Evolutionary conservation across 78 protist genomes (phyloP), one percentile per base, ranked within the genome.

Genomic region (Anaeramoeba flamelloides): DNA sequence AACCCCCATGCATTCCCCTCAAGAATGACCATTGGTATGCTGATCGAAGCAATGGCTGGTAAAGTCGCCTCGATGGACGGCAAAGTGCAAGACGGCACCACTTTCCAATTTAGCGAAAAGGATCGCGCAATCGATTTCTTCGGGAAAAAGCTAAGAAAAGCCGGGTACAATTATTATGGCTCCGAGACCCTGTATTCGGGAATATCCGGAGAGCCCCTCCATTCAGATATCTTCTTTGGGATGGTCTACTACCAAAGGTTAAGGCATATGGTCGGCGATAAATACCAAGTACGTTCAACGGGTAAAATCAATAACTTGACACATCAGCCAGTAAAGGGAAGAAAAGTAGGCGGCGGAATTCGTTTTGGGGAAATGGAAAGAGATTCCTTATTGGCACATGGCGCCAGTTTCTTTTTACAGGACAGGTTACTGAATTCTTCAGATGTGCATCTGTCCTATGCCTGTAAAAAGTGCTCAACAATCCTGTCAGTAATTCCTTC

Each of bases 311-410:
- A 94, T 85, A 2, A 31, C 1, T 36, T 87, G 37, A 96, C 99
- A 2, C 87, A 82, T 31, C 99, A 97, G 90, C 99, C 99, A 12
- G 82, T 97, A 82, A 93, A 97, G 86, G 97, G 88, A 26, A 76
- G 90, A 36, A 84, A 89, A 77, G 36, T 82, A 1, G 87, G 87
- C 17, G 88, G 90, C 76, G 97, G 99, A 41, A 91, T 97, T 38
- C 98, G 99, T n/a, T 91, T 96, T 3, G 99, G 99, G 26, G 99
- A 97, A 84, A 97, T 97, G 99, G 99, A 97, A 85, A 94, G 99
- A 36, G 99, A 97, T 39, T 83, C 96, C 1, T 75, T 97, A 41
- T 69, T 96, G 2, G 92, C 96, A 2, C 98, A 97, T 85, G 99
- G 99, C 65, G 64, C 86, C 4, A 41, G 96, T 1, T 89, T 80